A percentile compares a stretch with the other conserved stretches of the same genome.
Evolutionary conservation across 139 green algal species (phyloP).

Genomic region (Chlorella vulgaris): DNA sequence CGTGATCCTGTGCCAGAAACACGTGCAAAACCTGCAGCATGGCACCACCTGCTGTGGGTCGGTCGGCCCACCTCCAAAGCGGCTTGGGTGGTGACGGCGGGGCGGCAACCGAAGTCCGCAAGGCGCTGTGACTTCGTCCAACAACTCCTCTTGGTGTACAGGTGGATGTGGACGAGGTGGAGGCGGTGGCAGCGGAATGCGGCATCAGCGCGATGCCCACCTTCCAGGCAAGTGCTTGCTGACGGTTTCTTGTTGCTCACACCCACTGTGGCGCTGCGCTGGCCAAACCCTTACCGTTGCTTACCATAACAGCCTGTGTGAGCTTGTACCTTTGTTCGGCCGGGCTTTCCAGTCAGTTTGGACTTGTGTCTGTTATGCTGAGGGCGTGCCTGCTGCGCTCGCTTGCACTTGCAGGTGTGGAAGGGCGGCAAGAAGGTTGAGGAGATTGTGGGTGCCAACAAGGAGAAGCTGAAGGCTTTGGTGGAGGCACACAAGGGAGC

Average conservation of each 20-base stretch:
- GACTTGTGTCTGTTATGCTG: neutral
- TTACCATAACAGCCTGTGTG: no score
- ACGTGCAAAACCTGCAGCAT: no score
- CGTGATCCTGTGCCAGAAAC: no score
- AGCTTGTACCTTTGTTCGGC: no score
- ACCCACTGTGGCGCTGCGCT: no score
- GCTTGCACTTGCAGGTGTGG: constrained; percentile 43
- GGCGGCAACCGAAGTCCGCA: no score
- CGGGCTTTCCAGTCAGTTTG: neutral
- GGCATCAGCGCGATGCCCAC: constrained; percentile 85
- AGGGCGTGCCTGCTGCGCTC: neutral
- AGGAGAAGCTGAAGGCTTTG: constrained; percentile 68
- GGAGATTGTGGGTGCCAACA: constrained; percentile 71
- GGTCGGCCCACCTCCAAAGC: no score
- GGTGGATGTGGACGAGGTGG: constrained; percentile 77
- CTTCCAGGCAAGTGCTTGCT: constrained; percentile 61
- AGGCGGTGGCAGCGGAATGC: constrained; percentile 59
- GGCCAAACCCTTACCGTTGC: no score
- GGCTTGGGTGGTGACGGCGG: no score
- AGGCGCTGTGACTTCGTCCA: no score
- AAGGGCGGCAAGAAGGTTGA: constrained; percentile 69
- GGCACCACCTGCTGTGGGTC: no score
- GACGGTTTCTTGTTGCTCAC: neutral
- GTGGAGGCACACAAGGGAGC: constrained; percentile 46
- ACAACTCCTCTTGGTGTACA: no score